These are phyloP conservation scores for Trichosporon sp. DNA, from an alignment of 1,284 basidiomycete species.

Conservation along the genomic window DNA sequence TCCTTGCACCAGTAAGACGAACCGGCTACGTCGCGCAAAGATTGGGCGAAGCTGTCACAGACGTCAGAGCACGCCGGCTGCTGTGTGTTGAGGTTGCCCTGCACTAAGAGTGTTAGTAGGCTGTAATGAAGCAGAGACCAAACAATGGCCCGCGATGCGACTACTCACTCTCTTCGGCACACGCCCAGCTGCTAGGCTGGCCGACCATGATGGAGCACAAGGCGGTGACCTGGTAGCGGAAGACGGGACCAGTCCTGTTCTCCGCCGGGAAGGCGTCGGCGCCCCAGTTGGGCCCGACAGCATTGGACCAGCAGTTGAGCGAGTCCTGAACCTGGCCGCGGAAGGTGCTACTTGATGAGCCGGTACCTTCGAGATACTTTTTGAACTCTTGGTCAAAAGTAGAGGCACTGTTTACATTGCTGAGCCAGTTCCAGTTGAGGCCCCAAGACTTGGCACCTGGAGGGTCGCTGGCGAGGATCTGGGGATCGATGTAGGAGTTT, in stretches of 20 bases:
- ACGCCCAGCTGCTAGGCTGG: constrained; percentile 25
- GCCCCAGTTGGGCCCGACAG: constrained; percentile 14
- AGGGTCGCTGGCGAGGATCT: constrained; percentile 43
- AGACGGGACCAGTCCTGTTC: constrained; percentile 27
- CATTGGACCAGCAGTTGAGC: constrained; percentile 39
- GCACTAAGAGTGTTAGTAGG: not conserved
- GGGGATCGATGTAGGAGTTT: constrained; percentile 42
- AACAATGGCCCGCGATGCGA: not conserved
- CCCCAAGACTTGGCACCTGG: constrained; percentile 7
- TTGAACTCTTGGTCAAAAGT: not conserved
- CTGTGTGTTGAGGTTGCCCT: not conserved
- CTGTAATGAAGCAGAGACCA: not conserved
- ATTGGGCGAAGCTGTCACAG: constrained; percentile 36
- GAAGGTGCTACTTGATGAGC: constrained; percentile 38
- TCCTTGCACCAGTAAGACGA: constrained; percentile 25
- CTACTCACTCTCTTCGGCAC: constrained; percentile 33
- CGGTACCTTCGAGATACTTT: constrained; percentile 36
- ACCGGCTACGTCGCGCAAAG: constrained; percentile 24
- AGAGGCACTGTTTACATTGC: constrained; percentile 6
- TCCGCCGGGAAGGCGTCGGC: constrained; percentile 33
- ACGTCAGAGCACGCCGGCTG: constrained; percentile 34
- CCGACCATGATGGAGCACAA: constrained; percentile 42
- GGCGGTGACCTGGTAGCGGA: constrained; percentile 41
- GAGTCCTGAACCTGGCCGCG: constrained; percentile 32
- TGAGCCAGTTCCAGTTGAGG: constrained; percentile 23